These are phyloP conservation scores for Chloris gayana DNA, from an alignment of 176 grass and related monocot species.

Conservation along the genomic window DNA sequence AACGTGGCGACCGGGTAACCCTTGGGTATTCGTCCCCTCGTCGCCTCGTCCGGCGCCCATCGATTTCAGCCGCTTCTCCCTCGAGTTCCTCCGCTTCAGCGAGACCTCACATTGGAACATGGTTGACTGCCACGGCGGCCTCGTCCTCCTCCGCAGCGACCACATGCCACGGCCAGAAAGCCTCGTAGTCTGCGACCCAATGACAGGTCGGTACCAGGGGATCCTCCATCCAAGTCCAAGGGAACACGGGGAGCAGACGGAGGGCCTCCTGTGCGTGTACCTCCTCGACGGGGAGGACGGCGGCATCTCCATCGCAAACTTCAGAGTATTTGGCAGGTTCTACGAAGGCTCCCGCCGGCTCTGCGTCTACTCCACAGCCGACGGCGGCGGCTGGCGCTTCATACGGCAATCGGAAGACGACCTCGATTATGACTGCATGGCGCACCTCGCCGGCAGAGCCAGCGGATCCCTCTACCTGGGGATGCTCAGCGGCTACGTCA, in stretches of 20 bases:
- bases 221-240: too few species aligned
- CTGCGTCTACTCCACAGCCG: background rate
- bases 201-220: too few species aligned
- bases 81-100: too few species aligned
- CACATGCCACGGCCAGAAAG: too few species aligned
- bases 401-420: background rate
- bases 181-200: too few species aligned
- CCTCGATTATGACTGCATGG: background rate
- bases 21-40: background rate
- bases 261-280: background rate
- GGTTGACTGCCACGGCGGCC: too few species aligned
- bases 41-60: background rate
- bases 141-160: too few species aligned
- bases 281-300: background rate
- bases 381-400: background rate
- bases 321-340: background rate
- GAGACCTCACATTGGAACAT: too few species aligned
- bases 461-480: background rate
- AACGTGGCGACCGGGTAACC: too few species aligned
- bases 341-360: too few species aligned
- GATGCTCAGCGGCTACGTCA: fast-evolving
- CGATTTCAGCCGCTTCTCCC: background rate
- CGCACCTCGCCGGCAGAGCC: background rate
- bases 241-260: too few species aligned
- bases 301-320: background rate